These are phyloP conservation scores for Grosmannia huntii DNA, from an alignment of 2,329 filamentous ascomycete genomes.

Conservation along the genomic window DNA sequence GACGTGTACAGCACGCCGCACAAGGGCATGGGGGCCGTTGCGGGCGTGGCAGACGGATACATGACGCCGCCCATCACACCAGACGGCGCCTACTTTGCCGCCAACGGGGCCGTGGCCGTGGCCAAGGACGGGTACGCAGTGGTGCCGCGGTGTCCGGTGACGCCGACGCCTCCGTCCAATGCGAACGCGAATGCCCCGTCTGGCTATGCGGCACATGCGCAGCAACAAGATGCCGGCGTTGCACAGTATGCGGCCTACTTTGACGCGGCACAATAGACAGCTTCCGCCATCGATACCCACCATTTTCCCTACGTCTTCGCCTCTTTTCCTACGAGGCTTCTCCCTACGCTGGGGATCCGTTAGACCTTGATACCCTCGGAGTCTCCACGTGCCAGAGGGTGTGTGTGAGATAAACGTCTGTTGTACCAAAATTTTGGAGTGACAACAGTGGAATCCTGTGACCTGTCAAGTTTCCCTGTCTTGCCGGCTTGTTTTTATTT, in stretches of 20 bases:
- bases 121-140: constrained; percentile 32
- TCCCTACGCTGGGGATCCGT: constrained; percentile 6
- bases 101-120: constrained; percentile 25
- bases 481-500: constrained; percentile 2
- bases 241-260: constrained; percentile 32
- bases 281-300: neutral
- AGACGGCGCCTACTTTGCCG: constrained; percentile 47
- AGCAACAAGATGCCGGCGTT: constrained; percentile 22
- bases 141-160: constrained; percentile 45
- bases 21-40: constrained; percentile 54
- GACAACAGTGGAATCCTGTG: constrained; percentile 4
- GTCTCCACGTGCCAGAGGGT: constrained; percentile 5
- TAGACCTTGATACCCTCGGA: constrained; percentile 11
- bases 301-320: neutral
- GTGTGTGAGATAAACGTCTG: constrained; percentile 7
- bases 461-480: constrained; percentile 8
- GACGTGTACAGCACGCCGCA: constrained; percentile 67
- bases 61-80: constrained; percentile 79
- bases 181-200: constrained; percentile 12
- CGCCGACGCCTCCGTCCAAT: constrained; percentile 43
- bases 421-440: constrained; percentile 10
- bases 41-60: constrained; percentile 57
- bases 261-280: constrained; percentile 12
- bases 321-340: neutral
- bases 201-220: constrained; percentile 18